Evolutionary conservation across 805 yeast species (phyloP).

Genomic region (Candida nonsorbophila): DNA sequence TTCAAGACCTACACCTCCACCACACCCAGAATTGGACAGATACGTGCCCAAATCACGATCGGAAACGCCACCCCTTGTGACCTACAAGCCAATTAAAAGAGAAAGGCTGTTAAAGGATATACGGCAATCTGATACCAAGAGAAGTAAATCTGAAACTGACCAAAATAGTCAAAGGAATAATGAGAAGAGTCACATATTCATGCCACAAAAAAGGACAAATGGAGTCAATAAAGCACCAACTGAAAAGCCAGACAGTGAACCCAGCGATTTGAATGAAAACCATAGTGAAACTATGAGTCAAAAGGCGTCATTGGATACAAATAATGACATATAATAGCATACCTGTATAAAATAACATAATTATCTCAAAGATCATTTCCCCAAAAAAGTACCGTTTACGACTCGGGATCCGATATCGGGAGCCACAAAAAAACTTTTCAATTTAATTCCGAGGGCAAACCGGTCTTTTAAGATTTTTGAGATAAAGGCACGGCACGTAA

Average conservation of each 20-base stretch:
- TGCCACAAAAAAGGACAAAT: constrained; percentile 4
- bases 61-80: not conserved
- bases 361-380: not conserved
- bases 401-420: constrained; percentile 1
- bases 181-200: constrained; percentile 2
- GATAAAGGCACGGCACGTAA: not conserved
- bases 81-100: not conserved
- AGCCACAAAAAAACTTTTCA: not conserved
- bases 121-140: not conserved
- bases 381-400: constrained; percentile 2
- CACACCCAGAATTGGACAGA: not conserved
- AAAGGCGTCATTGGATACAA: too few relatives aligned
- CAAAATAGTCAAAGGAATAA: not conserved
- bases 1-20: constrained; percentile 1
- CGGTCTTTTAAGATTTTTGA: not conserved
- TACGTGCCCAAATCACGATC: not conserved
- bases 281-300: too few relatives aligned
- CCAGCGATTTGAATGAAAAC: too few relatives aligned
- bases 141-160: not conserved
- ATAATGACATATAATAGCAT: too few relatives aligned
- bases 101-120: not conserved
- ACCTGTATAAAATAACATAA: too few relatives aligned
- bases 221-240: not conserved
- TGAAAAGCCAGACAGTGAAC: constrained; percentile 1
- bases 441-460: not conserved